Conservation (phyloP, 192 early-diverging fungal species). For the Funneliformis geosporum region DNA sequence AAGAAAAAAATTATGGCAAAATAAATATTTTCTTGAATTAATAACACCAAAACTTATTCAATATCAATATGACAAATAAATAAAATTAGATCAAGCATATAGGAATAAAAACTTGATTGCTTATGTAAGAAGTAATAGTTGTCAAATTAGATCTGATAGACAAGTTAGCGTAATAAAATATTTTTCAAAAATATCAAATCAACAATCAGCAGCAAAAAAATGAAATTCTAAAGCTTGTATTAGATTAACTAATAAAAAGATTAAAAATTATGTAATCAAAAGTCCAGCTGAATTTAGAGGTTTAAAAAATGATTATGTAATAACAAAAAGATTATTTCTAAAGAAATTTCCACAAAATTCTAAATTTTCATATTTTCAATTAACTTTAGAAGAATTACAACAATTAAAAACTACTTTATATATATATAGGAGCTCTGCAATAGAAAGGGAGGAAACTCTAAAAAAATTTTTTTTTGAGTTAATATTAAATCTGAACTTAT, state of each 20-base stretch:
- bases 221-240: not conserved
- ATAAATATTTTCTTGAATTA: conserved; percentile 1
- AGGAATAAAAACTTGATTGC: not conserved
- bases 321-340: not conserved
- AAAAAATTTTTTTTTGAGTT: too few relatives aligned
- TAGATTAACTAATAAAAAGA: not conserved
- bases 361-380: not conserved
- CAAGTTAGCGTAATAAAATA: not conserved
- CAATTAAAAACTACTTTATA: not conserved
- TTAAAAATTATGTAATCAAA: not conserved
- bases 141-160: not conserved
- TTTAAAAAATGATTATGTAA: not conserved
- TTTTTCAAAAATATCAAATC: not conserved
- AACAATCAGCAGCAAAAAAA: not conserved
- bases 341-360: not conserved
- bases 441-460: too few relatives aligned
- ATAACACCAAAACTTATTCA: not conserved
- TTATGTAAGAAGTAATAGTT: not conserved
- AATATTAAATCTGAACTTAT: too few relatives aligned
- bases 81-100: not conserved
- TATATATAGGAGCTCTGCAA: too few relatives aligned
- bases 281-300: not conserved
- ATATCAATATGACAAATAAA: not conserved
- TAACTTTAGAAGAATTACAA: not conserved
- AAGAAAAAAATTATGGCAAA: not conserved